Evolutionary conservation across 1,284 basidiomycete genomes (phyloP), one percentile per base, ranked within the genome.

Genomic region (Malassezia yamatoensis): DNA sequence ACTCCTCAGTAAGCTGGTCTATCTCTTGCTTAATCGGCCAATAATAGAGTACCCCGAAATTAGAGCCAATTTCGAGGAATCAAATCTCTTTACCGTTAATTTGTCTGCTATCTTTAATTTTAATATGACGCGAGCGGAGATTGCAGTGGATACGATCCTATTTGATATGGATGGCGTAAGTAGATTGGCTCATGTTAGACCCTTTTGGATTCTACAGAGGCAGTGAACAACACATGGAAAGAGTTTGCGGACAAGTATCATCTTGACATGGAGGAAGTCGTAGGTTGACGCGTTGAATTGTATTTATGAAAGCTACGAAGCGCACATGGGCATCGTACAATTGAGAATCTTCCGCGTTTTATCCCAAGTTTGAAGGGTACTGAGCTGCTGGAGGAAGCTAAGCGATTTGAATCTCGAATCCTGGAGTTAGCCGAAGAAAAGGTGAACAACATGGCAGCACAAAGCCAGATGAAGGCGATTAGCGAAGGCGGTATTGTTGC

Each of bases 81-180:
- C n/a, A n/a, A n/a, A n/a, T n/a, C n/a, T n/a, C n/a, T n/a, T n/a
- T n/a, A n/a, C n/a, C n/a, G n/a, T n/a, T n/a, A n/a, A n/a, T n/a
- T n/a, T n/a, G n/a, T n/a, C n/a, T n/a, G n/a, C n/a, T n/a, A n/a
- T n/a, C n/a, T n/a, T n/a, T n/a, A n/a, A n/a, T n/a, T n/a, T n/a
- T n/a, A n/a, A n/a, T n/a, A 58, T 58, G 55, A 32, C 39, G 2
- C 16, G 12, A 5, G 38, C 24, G 8, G 43, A 53, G 13, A 24
- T 68, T 6, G 65, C 63, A 38, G 64, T 66, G 24, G 66, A 68
- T 32, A 65, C 65, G 18, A 61, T 68, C 63, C 62, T 74, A n/a
- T 74, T 74, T 43, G 72, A 74, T 50, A 74, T 74, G 72, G 72
- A 74, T 46, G 72, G 72, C 24, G 49, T 51, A 36, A 16, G 49